Percentiles rank a stretch among this genome's conserved stretches.
Conservation (phyloP, 2,329 filamentous ascomycete species). For the Aureobasidium sp. region DNA sequence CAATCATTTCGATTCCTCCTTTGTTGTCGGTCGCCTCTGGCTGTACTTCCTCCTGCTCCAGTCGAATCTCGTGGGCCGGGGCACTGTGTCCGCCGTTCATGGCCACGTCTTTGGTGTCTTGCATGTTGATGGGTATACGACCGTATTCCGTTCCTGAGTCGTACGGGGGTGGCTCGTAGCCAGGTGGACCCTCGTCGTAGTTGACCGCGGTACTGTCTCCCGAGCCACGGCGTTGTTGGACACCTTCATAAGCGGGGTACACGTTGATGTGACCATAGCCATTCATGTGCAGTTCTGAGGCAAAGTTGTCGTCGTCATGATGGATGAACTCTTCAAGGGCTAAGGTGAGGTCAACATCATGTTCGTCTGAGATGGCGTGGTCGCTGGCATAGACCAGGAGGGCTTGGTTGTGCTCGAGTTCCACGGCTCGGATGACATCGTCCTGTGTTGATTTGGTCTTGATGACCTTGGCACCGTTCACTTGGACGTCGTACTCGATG, state of each 20-base stretch:
- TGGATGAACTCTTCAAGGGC: constrained; percentile 22
- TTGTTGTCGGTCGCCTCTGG: not conserved
- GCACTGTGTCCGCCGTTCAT: constrained; percentile 12
- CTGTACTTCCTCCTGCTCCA: constrained; percentile 11
- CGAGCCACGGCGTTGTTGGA: constrained; percentile 9
- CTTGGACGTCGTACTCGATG: constrained; percentile 43
- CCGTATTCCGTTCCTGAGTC: not conserved
- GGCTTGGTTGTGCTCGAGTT: constrained; percentile 45
- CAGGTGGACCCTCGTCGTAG: constrained; percentile 6
- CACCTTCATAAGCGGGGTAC: constrained; percentile 13
- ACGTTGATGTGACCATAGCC: constrained; percentile 9
- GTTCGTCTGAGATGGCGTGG: constrained; percentile 21
- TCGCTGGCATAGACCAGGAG: constrained; percentile 56
- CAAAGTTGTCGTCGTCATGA: constrained; percentile 23
- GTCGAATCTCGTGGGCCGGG: constrained; percentile 16
- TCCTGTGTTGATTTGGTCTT: constrained; percentile 33
- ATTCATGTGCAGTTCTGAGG: constrained; percentile 18
- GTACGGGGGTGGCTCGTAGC: not conserved
- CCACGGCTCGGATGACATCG: constrained; percentile 47
- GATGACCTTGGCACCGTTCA: constrained; percentile 32
- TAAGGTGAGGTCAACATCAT: constrained; percentile 7
- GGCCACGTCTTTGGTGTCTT: not conserved
- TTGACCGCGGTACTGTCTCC: constrained; percentile 18
- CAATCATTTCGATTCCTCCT: constrained; percentile 23
- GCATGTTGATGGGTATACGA: not conserved